Base-by-base conservation (phyloP, 371 early-diverging fungal genomes). In the Globomyces sp. region DNA sequence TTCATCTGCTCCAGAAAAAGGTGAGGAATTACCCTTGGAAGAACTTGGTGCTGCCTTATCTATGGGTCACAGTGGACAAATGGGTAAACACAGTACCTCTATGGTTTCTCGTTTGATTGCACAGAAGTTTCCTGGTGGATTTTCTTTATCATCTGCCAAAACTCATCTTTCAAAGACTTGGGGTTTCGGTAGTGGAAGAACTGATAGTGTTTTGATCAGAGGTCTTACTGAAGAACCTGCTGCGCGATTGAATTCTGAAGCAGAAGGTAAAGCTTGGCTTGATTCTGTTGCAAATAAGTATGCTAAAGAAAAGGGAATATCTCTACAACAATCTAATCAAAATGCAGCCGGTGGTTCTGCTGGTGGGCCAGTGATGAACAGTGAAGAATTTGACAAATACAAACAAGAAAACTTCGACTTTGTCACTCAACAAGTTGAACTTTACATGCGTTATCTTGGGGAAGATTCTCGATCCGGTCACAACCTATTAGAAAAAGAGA, bases 81-180 rank as follows among this genome's bases (percentile, higher is more conserved):
- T 96, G 13, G 97, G 96, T 70, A 95, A 93, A 78, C 90, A 92
- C 66, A 86, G 91, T 52, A 83, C 80, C 45, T 76, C 85, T 37
- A 80, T 93, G 69, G 77, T 95, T 44, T 85, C 92, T 70, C 91
- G 93, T 80, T 75, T 96, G 83, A 84, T 94, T 57, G 82, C 87
- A 71, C 78, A 85, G 69, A 96, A 95, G 85, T 91, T 96, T 93
- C 95, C 97, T 58, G 95, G 92, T 77, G 95, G 96, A 50, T 91
- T 92, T 79, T 87, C 89, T 40, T 86, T 89, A 72, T 86, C 88
- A 55, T 82, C 85, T 46, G 93, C 90, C 75, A 90, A 92, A 79
- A 78, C 84, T 1, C 84, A 89, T 72, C 80, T 96, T 45, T 61
- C 78, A 10, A 73, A 77, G 49, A 79, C 88, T 13, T 90, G 86